Evolutionary conservation across 2,329 filamentous ascomycete genomes (phyloP), one percentile per base, ranked within the genome.

Genomic region (Xenosphaeropsis pyriputrescens): DNA sequence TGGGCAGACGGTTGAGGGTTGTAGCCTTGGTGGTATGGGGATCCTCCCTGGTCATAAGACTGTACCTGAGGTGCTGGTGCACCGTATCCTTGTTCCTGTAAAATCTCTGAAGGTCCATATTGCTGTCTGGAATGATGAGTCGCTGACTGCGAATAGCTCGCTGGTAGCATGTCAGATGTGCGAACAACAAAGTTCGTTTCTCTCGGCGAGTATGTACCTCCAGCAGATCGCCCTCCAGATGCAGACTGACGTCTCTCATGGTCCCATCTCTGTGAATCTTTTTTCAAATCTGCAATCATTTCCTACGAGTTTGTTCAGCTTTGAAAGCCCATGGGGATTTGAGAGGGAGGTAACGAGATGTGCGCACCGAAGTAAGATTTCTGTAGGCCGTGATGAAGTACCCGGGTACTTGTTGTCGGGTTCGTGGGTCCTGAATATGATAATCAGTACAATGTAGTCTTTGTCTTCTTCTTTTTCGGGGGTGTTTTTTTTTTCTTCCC

Each of bases 341-440:
- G 39, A 43, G 34, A 39, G 34, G 62, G 31, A 33, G 39, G 8
- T 18, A 32, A 15, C 6, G 42, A 37, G 41, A 39, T 43, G 49
- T 50, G 53, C 77, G 63, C 69, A 85, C 81, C 52, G 78, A 77
- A 49, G 81, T 86, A 53, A 86, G 61, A 55, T 85, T 84, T 45
- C 81, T 72, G 59, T 86, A 86, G 44, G 79, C 81, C 35, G 76
- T 84, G 56, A 86, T 83, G 58, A 75, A 83, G 62, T 81, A 86
- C 48, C 81, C 81, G 51, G 74, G 69, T 44, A 75, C 75, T 46
- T 71, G 63, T 60, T 80, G 70, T 47, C 70, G 65, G 40, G 57
- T 70, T 49, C 66, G 57, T 15, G 68, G 64, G 53, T 73, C 70
- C 69, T 74, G 9, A 37, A 15, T 40, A 44, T 42, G 11, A 29